Evolutionary conservation across 345 rosid species (phyloP).

Genomic region (Limnanthes douglasii): DNA sequence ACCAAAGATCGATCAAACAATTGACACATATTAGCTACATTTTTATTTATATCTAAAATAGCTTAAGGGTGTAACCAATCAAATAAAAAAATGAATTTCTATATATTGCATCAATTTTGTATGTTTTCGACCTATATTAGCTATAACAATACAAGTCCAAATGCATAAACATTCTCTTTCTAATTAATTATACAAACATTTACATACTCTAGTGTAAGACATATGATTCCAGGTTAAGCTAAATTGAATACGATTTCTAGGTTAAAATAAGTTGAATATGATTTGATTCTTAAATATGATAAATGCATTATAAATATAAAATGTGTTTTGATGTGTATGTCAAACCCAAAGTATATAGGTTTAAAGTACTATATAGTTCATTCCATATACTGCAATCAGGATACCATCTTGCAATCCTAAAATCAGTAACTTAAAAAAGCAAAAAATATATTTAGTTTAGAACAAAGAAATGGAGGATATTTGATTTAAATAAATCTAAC

Average conservation of each 20-base stretch:
- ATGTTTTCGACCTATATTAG: slow-evolving; percentile 39
- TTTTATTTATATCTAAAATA: slow-evolving; percentile 17
- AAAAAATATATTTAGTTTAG: not conserved
- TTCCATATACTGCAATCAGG: slow-evolving; percentile 22
- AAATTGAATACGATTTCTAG: no score
- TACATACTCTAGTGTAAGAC: slow-evolving; percentile 46
- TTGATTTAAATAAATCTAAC: no score
- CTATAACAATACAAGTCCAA: slow-evolving; percentile 52
- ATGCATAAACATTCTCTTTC: slow-evolving; percentile 49
- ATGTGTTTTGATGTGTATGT: not conserved
- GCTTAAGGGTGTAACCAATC: slow-evolving; percentile 33
- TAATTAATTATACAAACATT: slow-evolving; percentile 30
- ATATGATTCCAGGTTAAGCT: slow-evolving; percentile 18
- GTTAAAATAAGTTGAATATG: no score
- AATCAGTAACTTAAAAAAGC: slow-evolving; percentile 47
- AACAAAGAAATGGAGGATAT: no score
- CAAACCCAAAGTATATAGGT: not conserved
- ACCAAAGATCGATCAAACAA: slow-evolving; percentile 28
- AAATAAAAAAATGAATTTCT: slow-evolving; percentile 20
- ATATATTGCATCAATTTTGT: slow-evolving; percentile 20
- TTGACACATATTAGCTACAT: slow-evolving; percentile 11
- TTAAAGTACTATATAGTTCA: slow-evolving; percentile 36
- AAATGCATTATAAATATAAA: not conserved
- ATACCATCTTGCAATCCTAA: slow-evolving; percentile 60
- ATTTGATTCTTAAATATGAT: not conserved